Evolutionary conservation across 352 stramenopile genomes (phyloP), one percentile per base, ranked within the genome.

Genomic region (Phytopythium sindhum): DNA sequence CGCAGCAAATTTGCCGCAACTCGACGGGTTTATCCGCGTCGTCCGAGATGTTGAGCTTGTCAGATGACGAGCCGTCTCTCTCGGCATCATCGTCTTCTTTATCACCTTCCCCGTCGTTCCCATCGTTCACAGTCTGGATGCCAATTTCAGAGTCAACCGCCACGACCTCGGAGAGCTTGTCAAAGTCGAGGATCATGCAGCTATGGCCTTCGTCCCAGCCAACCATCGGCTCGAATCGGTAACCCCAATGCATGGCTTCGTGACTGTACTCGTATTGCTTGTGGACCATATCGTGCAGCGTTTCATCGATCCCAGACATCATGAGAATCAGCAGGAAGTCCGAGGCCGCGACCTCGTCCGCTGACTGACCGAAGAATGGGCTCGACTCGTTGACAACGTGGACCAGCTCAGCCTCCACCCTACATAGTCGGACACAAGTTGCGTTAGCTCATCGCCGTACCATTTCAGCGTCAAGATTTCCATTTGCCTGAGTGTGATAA

Each of bases 311-410:
- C 6, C 80, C 80, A 7, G 80, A 75, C 55, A 80, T 78, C 59
- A 89, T 79, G 24, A 89, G 65, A 29, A 86, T 69, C 12, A 89
- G 41, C 2, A 87, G 10, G 42, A 89, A 87, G 44, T 89, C 80
- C 1, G 75, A 81, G 19, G 59, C 35, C 12, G 37, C 54, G 11
- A 89, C 48, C 11, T 85, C 67, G 7, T 65, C 58, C 14, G 58
- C 52, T 4, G 66, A 70, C 42, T 76, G 78, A 6, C 71, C 73
- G 53, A 66, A 79, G 39, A 89, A 82, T 15, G 80, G 80, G 31
- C 77, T 87, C 33, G 47, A 62, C 33, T 57, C 26, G 53, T 81
- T 64, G 26, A 89, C 77, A 41, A 65, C 57, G 28, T 89, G 75
- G 12, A 84, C 57, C n/a, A 89, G 63, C 50, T 89, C 77, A 12